A percentile compares a stretch with the other conserved stretches of the same genome.
phyloP scores from a whole-genome alignment of 2,329 filamentous ascomycete genomes.

The Curvularia hawaiiensis region DNA sequence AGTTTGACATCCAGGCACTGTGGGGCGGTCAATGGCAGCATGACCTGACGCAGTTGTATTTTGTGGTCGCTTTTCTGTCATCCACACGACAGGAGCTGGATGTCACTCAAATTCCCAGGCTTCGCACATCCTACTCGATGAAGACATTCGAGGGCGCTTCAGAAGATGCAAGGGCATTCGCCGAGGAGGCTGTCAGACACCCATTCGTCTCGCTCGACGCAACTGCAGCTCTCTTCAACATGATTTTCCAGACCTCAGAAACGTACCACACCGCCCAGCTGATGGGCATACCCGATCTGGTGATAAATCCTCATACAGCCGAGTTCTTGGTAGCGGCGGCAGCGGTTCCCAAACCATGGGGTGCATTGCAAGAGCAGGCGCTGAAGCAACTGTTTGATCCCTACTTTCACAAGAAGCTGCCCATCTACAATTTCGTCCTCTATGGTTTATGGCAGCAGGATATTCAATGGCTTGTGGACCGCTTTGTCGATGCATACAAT shows the following conservation, averaged over 20 bases:
- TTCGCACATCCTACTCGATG: slow-evolving; percentile 75
- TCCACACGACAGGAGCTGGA: slow-evolving; percentile 78
- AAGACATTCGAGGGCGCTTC: slow-evolving; percentile 67
- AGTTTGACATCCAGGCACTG: slow-evolving; percentile 82
- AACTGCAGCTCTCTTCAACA: slow-evolving; percentile 68
- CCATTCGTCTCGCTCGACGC: slow-evolving; percentile 89
- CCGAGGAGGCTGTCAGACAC: slow-evolving; percentile 74
- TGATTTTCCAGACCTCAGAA: slow-evolving; percentile 64
- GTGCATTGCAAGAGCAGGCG: slow-evolving; percentile 73
- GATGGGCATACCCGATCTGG: slow-evolving; percentile 63
- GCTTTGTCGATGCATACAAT: slow-evolving; percentile 78
- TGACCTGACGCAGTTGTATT: slow-evolving; percentile 88
- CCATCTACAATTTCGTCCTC: slow-evolving; percentile 84
- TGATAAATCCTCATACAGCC: slow-evolving; percentile 74
- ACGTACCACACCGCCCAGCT: slow-evolving; percentile 62
- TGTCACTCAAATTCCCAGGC: slow-evolving; percentile 79
- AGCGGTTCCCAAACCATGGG: slow-evolving; percentile 78
- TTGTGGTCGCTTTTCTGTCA: slow-evolving; percentile 84
- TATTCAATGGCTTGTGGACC: slow-evolving; percentile 80
- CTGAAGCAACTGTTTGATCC: slow-evolving; percentile 79
- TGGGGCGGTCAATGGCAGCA: slow-evolving; percentile 92
- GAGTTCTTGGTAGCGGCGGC: slow-evolving; percentile 81
- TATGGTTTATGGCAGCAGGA: slow-evolving; percentile 93
- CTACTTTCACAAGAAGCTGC: slow-evolving; percentile 78
- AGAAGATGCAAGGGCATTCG: slow-evolving; percentile 63